phyloP scores from a whole-genome alignment of 805 yeast genomes.

The Zygosaccharomyces siamensis region DNA sequence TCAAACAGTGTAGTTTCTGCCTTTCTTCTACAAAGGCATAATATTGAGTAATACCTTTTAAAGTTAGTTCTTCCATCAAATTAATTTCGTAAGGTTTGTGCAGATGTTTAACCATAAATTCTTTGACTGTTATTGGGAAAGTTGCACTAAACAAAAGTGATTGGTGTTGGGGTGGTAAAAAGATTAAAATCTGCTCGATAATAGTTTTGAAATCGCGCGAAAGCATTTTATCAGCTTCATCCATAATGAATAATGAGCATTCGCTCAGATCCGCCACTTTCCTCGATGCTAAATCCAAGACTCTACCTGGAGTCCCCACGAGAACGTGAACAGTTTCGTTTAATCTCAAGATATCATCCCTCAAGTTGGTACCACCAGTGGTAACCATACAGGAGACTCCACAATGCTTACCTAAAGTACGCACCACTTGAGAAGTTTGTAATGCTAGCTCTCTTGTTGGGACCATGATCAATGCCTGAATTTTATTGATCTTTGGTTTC shows the following conservation, averaged over 20 bases:
- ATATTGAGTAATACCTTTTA: conserved; percentile 94
- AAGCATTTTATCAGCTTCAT: conserved; percentile 97
- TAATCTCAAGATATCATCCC: conserved; percentile 90
- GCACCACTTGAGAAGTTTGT: conserved; percentile 95
- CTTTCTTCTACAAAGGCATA: conserved; percentile 98
- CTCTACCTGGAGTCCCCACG: conserved; percentile 98
- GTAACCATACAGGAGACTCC: conserved; percentile 94
- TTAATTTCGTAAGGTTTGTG: conserved; percentile 92
- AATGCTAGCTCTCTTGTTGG: conserved; percentile 98
- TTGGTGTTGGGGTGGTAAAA: conserved; percentile 77
- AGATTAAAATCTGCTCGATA: conserved; percentile 77
- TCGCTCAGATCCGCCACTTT: conserved; percentile 79
- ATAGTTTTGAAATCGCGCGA: conserved; percentile 83
- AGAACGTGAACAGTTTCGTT: conserved; percentile 89
- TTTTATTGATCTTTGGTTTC: conserved; percentile 75
- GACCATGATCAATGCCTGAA: conserved; percentile 88
- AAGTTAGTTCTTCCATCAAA: conserved; percentile 94
- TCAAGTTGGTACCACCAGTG: conserved; percentile 93
- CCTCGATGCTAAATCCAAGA: conserved; percentile 87
- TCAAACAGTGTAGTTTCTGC: conserved; percentile 92
- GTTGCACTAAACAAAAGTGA: conserved; percentile 90
- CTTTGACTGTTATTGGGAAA: conserved; percentile 89
- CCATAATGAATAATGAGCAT: conserved; percentile 90
- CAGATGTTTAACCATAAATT: conserved; percentile 86
- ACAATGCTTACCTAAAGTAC: conserved; percentile 91